phyloP scores from a whole-genome alignment of 75 land plant genomes.

The Pinus tabuliformis region DNA sequence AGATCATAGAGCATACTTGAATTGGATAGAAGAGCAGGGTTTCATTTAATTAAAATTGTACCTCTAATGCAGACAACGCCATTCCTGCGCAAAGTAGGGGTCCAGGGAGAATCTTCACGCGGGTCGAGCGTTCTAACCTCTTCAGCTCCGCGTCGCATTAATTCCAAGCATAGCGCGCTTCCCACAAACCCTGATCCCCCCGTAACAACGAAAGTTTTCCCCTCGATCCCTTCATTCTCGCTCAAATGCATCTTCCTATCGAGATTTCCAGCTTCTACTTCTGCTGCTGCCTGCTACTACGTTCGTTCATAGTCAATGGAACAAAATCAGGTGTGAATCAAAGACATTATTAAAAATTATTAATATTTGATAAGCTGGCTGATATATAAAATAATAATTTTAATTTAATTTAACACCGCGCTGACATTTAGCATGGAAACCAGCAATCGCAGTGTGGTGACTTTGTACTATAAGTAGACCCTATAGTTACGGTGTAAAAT shows the following conservation, averaged over 20 bases:
- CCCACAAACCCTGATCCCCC: conserved; percentile 90
- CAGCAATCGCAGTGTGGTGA: too few species aligned
- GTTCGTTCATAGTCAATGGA: background rate
- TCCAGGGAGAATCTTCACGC: conserved; percentile 51
- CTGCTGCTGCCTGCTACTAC: background rate
- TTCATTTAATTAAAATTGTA: background rate
- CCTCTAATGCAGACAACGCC: conserved; percentile 64
- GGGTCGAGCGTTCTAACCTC: conserved; percentile 76
- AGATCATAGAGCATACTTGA: too few species aligned
- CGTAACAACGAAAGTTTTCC: conserved; percentile 78
- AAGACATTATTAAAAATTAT: too few species aligned
- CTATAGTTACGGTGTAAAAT: too few species aligned
- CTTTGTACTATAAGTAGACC: too few species aligned
- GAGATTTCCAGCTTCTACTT: background rate
- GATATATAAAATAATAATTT: too few species aligned
- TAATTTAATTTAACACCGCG: too few species aligned
- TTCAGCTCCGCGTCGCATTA: conserved; percentile 71
- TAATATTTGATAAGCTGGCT: too few species aligned
- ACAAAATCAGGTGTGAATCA: background rate
- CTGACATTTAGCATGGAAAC: too few species aligned
- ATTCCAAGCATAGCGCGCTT: conserved; percentile 79
- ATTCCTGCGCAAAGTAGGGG: conserved; percentile 22
- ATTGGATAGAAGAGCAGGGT: too few species aligned
- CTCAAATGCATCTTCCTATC: conserved; percentile 57
- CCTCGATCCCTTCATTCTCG: conserved; percentile 94